phyloP scores from a whole-genome alignment of 441 rosid genomes.

The Bocquillonia castaneifolia region DNA sequence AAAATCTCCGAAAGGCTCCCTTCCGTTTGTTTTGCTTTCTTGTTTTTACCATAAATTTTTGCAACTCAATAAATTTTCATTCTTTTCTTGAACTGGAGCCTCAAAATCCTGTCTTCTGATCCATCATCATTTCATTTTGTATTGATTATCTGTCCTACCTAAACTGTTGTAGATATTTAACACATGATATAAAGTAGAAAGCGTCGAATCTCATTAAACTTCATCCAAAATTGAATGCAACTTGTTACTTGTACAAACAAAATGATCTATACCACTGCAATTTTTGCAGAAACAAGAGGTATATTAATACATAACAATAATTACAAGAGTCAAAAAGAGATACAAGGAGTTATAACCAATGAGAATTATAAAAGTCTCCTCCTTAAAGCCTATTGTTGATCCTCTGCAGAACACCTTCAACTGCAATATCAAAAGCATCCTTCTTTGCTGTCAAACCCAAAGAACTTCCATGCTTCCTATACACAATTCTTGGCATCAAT shows the following conservation, averaged over 20 bases:
- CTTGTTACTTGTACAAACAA: constrained; percentile 7
- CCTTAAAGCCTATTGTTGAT: constrained; percentile 43
- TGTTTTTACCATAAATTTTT: constrained; percentile 13
- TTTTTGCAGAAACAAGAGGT: background rate
- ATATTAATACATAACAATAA: background rate
- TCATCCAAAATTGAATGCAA: constrained; percentile 7
- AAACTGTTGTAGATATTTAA: background rate
- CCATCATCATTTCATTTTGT: background rate
- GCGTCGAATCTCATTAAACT: background rate
- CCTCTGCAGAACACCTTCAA: constrained; percentile 60
- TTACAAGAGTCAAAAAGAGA: constrained; percentile 10
- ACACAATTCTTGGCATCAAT: constrained; percentile 64
- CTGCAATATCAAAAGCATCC: constrained; percentile 85
- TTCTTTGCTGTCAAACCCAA: constrained; percentile 45
- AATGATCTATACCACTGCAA: background rate
- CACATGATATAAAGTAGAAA: background rate
- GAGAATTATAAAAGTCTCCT: constrained; percentile 17
- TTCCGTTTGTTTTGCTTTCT: constrained; percentile 19
- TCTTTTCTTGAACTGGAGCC: constrained; percentile 11
- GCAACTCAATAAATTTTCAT: constrained; percentile 26
- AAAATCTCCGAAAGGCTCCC: constrained; percentile 16
- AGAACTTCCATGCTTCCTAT: constrained; percentile 75
- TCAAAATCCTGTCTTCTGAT: background rate
- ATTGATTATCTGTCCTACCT: no score
- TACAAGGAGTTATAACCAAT: background rate